Base-by-base conservation (phyloP, 2,329 filamentous ascomycete species). In the Ophiosphaerella herpotricha region DNA sequence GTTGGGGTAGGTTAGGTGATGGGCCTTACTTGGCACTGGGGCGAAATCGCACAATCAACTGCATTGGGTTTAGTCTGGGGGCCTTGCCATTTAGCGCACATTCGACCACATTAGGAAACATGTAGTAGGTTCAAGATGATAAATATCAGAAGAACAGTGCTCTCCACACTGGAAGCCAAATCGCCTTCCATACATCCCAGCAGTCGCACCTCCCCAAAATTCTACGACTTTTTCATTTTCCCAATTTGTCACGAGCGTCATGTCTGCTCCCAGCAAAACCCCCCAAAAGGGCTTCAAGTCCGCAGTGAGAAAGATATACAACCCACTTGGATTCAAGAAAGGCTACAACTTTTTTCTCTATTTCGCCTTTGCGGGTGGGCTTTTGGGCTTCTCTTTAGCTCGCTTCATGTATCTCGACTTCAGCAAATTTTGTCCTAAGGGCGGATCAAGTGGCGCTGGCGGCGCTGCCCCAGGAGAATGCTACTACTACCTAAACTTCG, bases 261-360 rank as follows among this genome's bases (percentile, higher is more conserved):
- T 64, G 62, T 47, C 39, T 7, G 34, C 32, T 34, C 46, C 57
- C 21, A 55, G 48, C 13, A 42, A 43, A 4, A 48, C 48, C 7
- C 46, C 52, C 16, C 47, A 38, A 16, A 57, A 53, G 31, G 35
- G 51, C 24, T 52, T 54, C 40, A 55, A 55, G 13, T 41, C 48
- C 33, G 47, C 51, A 32, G 52, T 55, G 3, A 48, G 55, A 8
- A 55, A 46, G 8, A 44, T 67, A 18, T 59, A 63, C 39, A 75
- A 70, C 37, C 70, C 75, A 2, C 50, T 85, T 23, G 83, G 83
- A 41, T 86, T 86, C 71, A 66, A 71, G 2, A 81, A 80, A 59
- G 75, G 74, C 32, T 85, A 84, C 74, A 85, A 84, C 64, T 83
- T 85, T 56, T 55, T 73, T 33, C 72, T 86, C 2, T 86, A 78